Percentiles rank a stretch among this genome's conserved stretches.
Evolutionary conservation across 2,329 filamentous ascomycete species (phyloP).

Genomic region (Aspergillus sp.): DNA sequence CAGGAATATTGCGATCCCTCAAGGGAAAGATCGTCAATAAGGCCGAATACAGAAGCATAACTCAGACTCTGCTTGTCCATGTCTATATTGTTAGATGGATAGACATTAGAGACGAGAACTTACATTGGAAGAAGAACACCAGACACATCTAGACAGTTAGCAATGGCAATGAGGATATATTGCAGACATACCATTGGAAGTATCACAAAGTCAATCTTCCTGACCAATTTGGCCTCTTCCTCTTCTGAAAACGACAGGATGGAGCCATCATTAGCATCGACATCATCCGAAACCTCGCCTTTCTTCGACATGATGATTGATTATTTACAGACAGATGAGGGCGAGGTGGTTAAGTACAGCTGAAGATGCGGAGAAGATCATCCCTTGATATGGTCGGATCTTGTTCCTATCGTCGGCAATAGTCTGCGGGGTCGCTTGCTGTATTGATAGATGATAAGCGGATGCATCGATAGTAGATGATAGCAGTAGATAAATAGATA

Average conservation of each 20-base stretch:
- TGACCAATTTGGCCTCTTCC: constrained; percentile 12
- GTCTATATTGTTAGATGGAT: constrained; percentile 33
- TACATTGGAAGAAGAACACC: constrained; percentile 38
- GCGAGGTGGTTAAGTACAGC: no score
- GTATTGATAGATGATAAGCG: no score
- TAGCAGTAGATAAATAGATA: no score
- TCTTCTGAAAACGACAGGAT: constrained; percentile 1
- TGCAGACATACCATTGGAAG: constrained; percentile 15
- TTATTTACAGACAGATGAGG: no score
- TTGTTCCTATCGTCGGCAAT: no score
- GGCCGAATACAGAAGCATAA: constrained; percentile 40
- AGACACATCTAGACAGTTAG: constrained; percentile 28
- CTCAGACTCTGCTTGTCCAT: constrained; percentile 39
- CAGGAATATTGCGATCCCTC: constrained; percentile 45
- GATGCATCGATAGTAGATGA: no score
- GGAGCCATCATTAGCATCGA: no score
- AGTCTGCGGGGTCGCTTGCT: no score
- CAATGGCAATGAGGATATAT: background rate
- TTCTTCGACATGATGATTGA: no score
- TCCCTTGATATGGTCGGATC: no score
- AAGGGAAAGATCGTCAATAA: constrained; percentile 43
- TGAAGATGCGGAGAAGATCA: no score
- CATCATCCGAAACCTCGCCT: no score
- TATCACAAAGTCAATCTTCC: constrained; percentile 18
- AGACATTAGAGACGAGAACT: background rate